Evolutionary conservation across 2,329 filamentous ascomycete species (phyloP).

Genomic region (Rhytidhysteron rufulum): DNA sequence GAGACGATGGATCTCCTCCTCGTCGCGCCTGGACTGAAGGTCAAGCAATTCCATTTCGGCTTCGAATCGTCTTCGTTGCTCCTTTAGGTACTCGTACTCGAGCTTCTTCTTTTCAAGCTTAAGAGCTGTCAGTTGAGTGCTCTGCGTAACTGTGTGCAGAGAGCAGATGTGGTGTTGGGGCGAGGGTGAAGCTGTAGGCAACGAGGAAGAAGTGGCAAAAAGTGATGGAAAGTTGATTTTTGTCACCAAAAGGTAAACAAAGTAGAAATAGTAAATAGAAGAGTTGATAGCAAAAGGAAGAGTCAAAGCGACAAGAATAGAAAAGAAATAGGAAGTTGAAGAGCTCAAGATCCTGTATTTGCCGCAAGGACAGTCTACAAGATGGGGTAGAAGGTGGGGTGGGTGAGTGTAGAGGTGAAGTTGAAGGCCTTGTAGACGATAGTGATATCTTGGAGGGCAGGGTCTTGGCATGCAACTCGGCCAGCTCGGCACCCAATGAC

Average conservation of each 20-base stretch:
- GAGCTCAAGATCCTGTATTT: not conserved
- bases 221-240: not conserved
- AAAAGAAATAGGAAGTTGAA: not conserved
- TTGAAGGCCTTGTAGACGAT: not conserved
- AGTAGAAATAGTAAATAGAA: constrained; percentile 6
- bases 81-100: constrained; percentile 86
- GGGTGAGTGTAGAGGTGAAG: not conserved
- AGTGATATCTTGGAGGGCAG: not conserved
- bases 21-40: constrained; percentile 76
- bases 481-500: not conserved
- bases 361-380: constrained; percentile 2
- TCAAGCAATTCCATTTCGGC: constrained; percentile 89
- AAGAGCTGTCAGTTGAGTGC: constrained; percentile 20
- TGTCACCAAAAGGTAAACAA: not conserved
- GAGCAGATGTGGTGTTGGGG: not conserved
- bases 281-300: constrained; percentile 6
- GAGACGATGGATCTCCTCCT: constrained; percentile 80
- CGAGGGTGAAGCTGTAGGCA: not conserved
- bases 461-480: constrained; percentile 3
- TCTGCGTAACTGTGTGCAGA: too few species aligned
- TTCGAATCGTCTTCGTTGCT: constrained; percentile 86
- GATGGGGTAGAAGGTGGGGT: not conserved
- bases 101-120: constrained; percentile 92
- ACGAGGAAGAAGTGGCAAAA: not conserved
- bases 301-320: not conserved